Evolutionary conservation across 2,329 filamentous ascomycete species (phyloP).

Genomic region (Fusarium setosum): DNA sequence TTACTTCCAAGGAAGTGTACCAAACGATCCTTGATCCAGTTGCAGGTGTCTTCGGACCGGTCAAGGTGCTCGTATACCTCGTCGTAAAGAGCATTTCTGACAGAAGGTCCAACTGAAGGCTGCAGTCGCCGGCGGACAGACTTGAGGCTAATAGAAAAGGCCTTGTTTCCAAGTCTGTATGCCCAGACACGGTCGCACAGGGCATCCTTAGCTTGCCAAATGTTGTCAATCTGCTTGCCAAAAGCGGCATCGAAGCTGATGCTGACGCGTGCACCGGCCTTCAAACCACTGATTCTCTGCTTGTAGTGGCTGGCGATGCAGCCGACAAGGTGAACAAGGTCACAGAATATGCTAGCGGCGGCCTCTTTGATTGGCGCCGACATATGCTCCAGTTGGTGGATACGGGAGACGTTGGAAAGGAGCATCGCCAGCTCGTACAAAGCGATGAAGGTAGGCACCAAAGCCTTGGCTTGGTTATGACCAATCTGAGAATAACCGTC

Average conservation of each 20-base stretch:
- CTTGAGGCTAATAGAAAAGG: slow-evolving; percentile 39
- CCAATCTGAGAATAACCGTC: slow-evolving; percentile 48
- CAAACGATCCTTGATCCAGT: slow-evolving; percentile 51
- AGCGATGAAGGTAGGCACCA: slow-evolving; percentile 53
- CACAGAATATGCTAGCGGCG: slow-evolving; percentile 49
- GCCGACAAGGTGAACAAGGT: slow-evolving; percentile 49
- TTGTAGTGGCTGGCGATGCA: slow-evolving; percentile 50
- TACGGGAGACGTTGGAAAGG: slow-evolving; percentile 50
- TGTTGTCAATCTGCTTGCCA: slow-evolving; percentile 46
- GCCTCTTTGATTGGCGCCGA: slow-evolving; percentile 45
- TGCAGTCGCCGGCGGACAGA: slow-evolving; percentile 48
- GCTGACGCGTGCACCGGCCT: slow-evolving; percentile 31
- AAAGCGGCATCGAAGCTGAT: slow-evolving; percentile 53
- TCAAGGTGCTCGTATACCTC: slow-evolving; percentile 51
- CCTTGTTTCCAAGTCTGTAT: slow-evolving; percentile 45
- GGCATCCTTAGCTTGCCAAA: slow-evolving; percentile 48
- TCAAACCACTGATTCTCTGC: slow-evolving; percentile 47
- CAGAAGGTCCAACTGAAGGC: slow-evolving; percentile 40
- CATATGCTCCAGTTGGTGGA: slow-evolving; percentile 50
- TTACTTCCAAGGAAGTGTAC: slow-evolving; percentile 49
- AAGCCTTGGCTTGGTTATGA: slow-evolving; percentile 50
- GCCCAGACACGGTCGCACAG: slow-evolving; percentile 51
- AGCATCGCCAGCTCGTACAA: slow-evolving; percentile 53
- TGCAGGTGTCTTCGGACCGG: slow-evolving; percentile 53
- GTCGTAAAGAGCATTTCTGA: slow-evolving; percentile 46